Base-by-base conservation (phyloP, 129 eudicot genomes). In the Flaveria robusta region DNA sequence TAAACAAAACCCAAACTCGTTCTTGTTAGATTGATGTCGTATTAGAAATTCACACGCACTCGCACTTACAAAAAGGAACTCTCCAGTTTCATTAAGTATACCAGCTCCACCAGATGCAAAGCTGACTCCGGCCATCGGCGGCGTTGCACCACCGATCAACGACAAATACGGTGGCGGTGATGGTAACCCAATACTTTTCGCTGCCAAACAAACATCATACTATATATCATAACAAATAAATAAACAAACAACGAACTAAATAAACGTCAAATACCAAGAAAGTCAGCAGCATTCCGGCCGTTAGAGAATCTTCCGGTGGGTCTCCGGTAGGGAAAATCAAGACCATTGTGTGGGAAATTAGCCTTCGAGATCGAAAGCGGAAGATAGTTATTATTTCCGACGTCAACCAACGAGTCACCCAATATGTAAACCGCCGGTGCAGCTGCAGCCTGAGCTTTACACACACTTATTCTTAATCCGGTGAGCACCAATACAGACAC, bases 221-320 rank as follows among this genome's bases (percentile, higher is more conserved):
- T n/a, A n/a, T n/a, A n/a, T n/a, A n/a, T n/a, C 39, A 34, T 34
- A 34, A 34, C 39, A 34, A 34, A 34, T 7, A 34, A 34, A 34
- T 4, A 34, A 34, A 31, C 37, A 31, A 31, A 34, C 39, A 34
- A 34, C 4, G 7, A 5, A 31, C 37, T 31, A 31, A 31, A 31
- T 6, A 31, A 31, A 34, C 5, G 39, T 34, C 39, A 34, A 34
- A 34, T 43, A 92, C 97, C 96, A 59, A 89, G 58, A 77, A 92
- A 84, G 69, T 92, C 97, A 20, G 96, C 97, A 29, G 97, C 90
- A 72, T 92, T 92, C 68, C 82, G 62, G 82, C 97, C 97, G 15
- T 92, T 92, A 74, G 78, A 64, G 59, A 92, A 92, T 54, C 97
- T 81, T 11, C 96, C 96, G 20, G 96, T 89, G 7, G 97, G 56